Evolutionary conservation across 2,329 filamentous ascomycete genomes (phyloP).

Genomic region (Chaetomiaceae sp.): DNA sequence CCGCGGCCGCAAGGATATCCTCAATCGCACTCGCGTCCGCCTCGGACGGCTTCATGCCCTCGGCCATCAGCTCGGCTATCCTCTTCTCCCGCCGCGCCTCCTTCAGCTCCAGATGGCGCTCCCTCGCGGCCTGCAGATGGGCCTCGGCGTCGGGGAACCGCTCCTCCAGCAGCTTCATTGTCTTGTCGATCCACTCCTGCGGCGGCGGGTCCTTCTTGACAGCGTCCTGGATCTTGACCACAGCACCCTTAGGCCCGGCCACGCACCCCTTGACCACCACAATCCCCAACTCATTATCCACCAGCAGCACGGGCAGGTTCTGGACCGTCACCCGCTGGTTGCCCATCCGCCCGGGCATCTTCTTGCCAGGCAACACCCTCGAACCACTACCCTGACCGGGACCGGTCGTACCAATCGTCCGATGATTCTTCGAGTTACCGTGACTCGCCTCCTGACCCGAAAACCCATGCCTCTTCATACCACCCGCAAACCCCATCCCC

Average conservation of each 20-base stretch:
- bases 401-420: slow-evolving; percentile 84
- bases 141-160: slow-evolving; percentile 43
- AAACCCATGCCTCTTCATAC: slow-evolving; percentile 96
- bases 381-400: slow-evolving; percentile 89
- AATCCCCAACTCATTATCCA: slow-evolving; percentile 81
- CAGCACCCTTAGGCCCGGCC: slow-evolving; percentile 79
- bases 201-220: slow-evolving; percentile 70
- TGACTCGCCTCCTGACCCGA: slow-evolving; percentile 84
- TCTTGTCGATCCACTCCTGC: slow-evolving; percentile 44
- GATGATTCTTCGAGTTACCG: slow-evolving; percentile 92
- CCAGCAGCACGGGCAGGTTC: slow-evolving; percentile 83
- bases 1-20: slow-evolving; percentile 9
- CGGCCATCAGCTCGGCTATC: slow-evolving; percentile 33
- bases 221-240: slow-evolving; percentile 84
- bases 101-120: slow-evolving; percentile 51
- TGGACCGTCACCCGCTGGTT: slow-evolving; percentile 82
- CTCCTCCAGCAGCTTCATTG: slow-evolving; percentile 40
- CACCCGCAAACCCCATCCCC: slow-evolving; percentile 92
- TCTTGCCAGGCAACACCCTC: slow-evolving; percentile 90
- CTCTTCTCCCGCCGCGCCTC: slow-evolving; percentile 40
- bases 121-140: slow-evolving; percentile 45
- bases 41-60: slow-evolving; percentile 18
- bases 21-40: slow-evolving; percentile 19
- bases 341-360: slow-evolving; percentile 96
- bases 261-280: slow-evolving; percentile 84